Conservation (phyloP, 176 grass and related monocot genomes). For the Raddia distichophylla region DNA sequence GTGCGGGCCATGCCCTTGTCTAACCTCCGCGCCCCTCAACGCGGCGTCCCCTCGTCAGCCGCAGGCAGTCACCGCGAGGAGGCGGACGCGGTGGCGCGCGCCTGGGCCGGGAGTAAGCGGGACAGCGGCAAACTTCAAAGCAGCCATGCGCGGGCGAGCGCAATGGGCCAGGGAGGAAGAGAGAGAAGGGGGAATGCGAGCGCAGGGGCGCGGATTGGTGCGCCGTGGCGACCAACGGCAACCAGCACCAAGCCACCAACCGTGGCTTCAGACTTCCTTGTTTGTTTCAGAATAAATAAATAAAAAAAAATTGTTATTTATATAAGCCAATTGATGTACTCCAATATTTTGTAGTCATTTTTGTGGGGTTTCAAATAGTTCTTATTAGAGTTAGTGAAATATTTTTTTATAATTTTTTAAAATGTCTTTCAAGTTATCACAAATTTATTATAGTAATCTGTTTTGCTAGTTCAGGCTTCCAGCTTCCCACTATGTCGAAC, state of each 20-base stretch:
- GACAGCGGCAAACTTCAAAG: not conserved
- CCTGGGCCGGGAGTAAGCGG: not conserved
- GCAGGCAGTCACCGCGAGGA: not conserved
- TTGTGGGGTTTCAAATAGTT: no score
- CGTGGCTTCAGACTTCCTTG: no score
- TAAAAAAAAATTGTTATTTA: no score
- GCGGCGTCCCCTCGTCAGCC: not conserved
- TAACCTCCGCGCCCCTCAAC: not conserved
- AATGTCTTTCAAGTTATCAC: no score
- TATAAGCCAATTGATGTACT: no score
- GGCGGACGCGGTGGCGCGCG: not conserved
- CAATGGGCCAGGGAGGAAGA: not conserved
- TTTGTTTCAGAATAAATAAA: no score
- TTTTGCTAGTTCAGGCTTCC: no score
- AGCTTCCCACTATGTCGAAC: no score
- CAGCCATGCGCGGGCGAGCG: not conserved
- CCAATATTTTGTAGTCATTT: no score
- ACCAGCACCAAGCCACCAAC: not conserved
- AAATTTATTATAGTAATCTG: no score
- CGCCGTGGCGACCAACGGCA: not conserved
- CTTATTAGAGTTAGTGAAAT: no score
- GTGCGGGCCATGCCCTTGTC: not conserved
- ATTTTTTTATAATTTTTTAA: no score
- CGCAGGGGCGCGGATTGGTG: not conserved
- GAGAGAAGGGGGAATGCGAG: not conserved